Evolutionary conservation across 352 stramenopile genomes (phyloP).

Genomic region (Phytophthora meadii): DNA sequence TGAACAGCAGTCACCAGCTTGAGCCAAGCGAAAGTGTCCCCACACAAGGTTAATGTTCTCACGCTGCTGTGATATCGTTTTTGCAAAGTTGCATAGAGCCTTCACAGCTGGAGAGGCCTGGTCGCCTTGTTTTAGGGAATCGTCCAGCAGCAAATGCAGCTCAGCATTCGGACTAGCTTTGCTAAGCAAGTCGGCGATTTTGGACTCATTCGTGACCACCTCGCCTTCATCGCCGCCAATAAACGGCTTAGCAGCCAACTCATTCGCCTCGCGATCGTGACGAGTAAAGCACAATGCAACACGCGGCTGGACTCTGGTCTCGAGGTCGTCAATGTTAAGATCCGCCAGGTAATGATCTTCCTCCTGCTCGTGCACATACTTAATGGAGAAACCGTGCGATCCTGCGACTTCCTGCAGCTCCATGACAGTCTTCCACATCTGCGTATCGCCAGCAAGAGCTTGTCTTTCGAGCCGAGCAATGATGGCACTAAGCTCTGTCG

Average conservation of each 20-base stretch:
- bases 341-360: conserved; percentile 23
- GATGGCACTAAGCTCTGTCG: conserved; percentile 16
- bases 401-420: conserved; percentile 35
- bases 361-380: conserved; percentile 43
- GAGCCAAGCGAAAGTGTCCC: conserved; percentile 71
- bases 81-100: conserved; percentile 23
- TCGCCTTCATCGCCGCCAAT: conserved; percentile 65
- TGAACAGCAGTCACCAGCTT: conserved; percentile 71
- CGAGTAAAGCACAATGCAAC: conserved; percentile 68
- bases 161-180: conserved; percentile 16
- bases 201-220: conserved; percentile 37
- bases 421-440: conserved; percentile 44
- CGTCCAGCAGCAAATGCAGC: conserved; percentile 73
- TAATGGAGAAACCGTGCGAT: conserved; percentile 33
- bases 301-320: conserved; percentile 8
- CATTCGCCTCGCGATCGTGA: conserved; percentile 70
- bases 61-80: conserved; percentile 23
- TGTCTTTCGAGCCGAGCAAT: conserved; percentile 36
- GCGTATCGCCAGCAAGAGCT: conserved; percentile 7
- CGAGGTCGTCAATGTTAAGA: conserved; percentile 5
- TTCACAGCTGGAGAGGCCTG: conserved; percentile 24
- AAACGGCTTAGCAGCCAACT: conserved; percentile 74
- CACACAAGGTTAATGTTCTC: conserved; percentile 21
- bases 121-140: conserved; percentile 52
- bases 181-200: conserved; percentile 31